Base-by-base conservation (phyloP, 192 early-diverging fungal species). In the Coemansia biformis region DNA sequence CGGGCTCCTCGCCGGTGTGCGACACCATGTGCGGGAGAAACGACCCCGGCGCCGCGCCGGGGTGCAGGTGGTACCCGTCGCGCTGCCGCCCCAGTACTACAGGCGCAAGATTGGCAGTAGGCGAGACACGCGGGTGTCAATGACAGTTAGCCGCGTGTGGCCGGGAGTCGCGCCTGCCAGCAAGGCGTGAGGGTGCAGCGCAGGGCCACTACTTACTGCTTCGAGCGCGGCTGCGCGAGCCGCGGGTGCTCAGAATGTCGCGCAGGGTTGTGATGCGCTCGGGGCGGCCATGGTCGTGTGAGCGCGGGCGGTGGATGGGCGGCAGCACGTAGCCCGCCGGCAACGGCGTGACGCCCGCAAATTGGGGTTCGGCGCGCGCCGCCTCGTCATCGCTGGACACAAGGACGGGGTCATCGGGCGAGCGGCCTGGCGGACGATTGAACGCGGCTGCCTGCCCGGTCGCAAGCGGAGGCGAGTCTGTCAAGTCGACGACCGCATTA, bases 231-330 rank as follows among this genome's bases (percentile, higher is more conserved):
- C 49, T 50, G 5, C 55, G 49, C 8, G 63, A 58, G 22, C 29
- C 44, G 10, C 50, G 55, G 4, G 63, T 66, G n/a, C 48, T 49
- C 15, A 70, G 46, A 7, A 70, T 41, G 11, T 70, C 59, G 19
- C 67, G 59, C 19, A 70, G 46, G 1, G 67, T 70, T 29, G 59
- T 54, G 46, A 70, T 70, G 15, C 67, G 44, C 59, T 70, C 67
- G 28, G 63, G 63, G 18, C 51, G 54, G 11, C 55, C 50, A 11
- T 36, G 44, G 29, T 66, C 63, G 35, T 48, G 23, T 6, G 55
- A 38, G 17, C 32, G 11, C 16, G 37, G 31, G 12, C 49, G 46
- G 16, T 47, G 49, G 8, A 67, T 55, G 31, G 57, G 64, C 21
- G 64, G 51, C 52, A 67, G 34, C 3, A 67, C 38, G 43, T 46